A percentile compares a stretch with the other conserved stretches of the same genome.
Conservation (phyloP, 2,329 filamentous ascomycete genomes). For the Curvularia spicifera region DNA sequence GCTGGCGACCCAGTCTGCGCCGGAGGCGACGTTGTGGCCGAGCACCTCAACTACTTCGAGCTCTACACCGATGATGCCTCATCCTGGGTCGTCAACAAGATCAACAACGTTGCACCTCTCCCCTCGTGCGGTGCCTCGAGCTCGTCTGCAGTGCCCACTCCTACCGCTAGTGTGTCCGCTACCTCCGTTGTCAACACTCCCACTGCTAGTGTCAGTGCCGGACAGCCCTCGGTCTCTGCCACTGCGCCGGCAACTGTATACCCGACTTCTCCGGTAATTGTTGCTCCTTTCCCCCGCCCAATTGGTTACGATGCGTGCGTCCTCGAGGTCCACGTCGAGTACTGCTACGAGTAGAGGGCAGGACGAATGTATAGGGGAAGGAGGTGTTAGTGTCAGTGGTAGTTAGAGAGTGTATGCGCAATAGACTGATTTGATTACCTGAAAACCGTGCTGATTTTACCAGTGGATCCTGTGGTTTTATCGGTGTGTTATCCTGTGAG, state of each 20-base stretch:
- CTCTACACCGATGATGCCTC: constrained; percentile 30
- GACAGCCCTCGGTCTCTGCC: not conserved
- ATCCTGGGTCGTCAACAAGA: constrained; percentile 29
- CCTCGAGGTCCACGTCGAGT: constrained; percentile 18
- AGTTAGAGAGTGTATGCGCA: not conserved
- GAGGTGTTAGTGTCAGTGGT: not conserved
- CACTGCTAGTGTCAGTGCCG: not conserved
- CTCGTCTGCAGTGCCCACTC: constrained; percentile 10
- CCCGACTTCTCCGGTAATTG: constrained; percentile 18
- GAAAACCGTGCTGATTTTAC: not conserved
- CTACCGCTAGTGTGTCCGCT: constrained; percentile 2
- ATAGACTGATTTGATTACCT: not conserved
- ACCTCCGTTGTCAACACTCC: constrained; percentile 1
- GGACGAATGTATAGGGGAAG: not conserved
- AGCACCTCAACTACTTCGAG: constrained; percentile 64
- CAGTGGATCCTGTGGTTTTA: not conserved
- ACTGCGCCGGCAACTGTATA: constrained; percentile 11
- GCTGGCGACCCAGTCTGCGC: constrained; percentile 68
- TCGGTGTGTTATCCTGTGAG: not conserved
- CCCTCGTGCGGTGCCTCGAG: constrained; percentile 5
- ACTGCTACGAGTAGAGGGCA: constrained; percentile 16
- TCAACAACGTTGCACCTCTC: constrained; percentile 11
- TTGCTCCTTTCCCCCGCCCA: constrained; percentile 18
- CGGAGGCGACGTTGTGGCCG: constrained; percentile 63
- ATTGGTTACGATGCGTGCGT: constrained; percentile 20